Base-by-base conservation (phyloP, 1,284 basidiomycete species). In the Cryptococcus depauperatus region DNA sequence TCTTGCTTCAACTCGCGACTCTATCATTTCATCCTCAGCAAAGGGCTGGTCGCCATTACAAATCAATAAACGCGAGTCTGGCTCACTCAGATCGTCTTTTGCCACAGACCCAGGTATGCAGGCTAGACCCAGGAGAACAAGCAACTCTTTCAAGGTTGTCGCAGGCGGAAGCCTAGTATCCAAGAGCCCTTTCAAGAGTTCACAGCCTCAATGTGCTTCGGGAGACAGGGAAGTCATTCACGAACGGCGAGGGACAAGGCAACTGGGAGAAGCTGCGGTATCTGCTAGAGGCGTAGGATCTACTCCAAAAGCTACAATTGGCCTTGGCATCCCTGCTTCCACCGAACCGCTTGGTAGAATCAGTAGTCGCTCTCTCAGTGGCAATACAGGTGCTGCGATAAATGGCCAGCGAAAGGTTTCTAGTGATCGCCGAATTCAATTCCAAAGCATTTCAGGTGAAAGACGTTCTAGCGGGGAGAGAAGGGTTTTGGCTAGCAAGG, bases 111-210 rank as follows among this genome's bases (percentile, higher is more conserved):
- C 47, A 2, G 52, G 47, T 37, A 46, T 37, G 2, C 21, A 45
- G 9, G 35, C 22, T 8, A 35, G 42, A 16, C 79, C 82, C 41
- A 78, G 88, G 41, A 77, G 88, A 40, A 79, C 82, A 3, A 87
- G 84, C 16, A 82, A 79, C 41, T 86, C 83, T 59, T 91, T 85
- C 74, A 84, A 81, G 59, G 84, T 86, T 68, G 77, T 90, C 54
- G 78, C 79, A 52, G 82, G 75, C 52, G 87, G 84, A 68, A 82
- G 84, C 57, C 81, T 91, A 44, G 89, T 92, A 19, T 82, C 83
- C 37, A 89, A 89, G 58, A 91, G 86, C 9, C 86, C 86, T 7
- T 96, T 96, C 76, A 88, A 86, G 58, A 61, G 64, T 28, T 58
- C 64, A 0, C 52, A 53, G 11, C 54, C 43, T 45, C 53, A 57